Percentiles rank a stretch among this genome's conserved stretches.
Conservation (phyloP, 768 basidiomycete species). For the Mycena capillaripes region DNA sequence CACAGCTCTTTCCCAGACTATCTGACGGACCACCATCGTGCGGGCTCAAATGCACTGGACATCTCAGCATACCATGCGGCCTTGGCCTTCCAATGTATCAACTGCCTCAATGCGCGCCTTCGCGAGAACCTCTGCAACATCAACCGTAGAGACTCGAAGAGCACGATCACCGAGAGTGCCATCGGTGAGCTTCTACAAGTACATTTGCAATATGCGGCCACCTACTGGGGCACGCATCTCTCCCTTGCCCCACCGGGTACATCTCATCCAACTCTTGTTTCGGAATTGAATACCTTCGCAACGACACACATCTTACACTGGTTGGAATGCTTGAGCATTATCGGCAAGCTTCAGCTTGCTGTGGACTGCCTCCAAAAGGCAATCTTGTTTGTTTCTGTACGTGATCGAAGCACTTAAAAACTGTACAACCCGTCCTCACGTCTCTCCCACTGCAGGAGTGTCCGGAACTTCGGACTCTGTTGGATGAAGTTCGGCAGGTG, state of each 20-base stretch:
- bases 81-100: background rate
- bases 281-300: background rate
- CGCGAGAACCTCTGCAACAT: background rate
- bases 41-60: background rate
- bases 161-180: background rate
- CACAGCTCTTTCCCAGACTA: constrained; percentile 15
- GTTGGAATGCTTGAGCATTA: constrained; percentile 5
- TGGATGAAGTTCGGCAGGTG: constrained; percentile 2
- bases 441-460: background rate
- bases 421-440: background rate
- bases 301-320: background rate
- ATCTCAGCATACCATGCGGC: background rate
- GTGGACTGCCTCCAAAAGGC: background rate
- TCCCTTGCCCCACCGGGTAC: background rate
- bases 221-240: constrained; percentile 2
- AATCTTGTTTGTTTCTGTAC: background rate
- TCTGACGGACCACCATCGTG: background rate
- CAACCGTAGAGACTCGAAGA: background rate
- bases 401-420: too few relatives aligned
- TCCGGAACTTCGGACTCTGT: background rate
- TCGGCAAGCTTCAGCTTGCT: background rate
- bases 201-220: background rate
- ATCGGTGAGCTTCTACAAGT: background rate
- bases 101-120: background rate
- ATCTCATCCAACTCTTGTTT: background rate